These are phyloP conservation scores for Plasmodium ovale DNA, from an alignment of 169 alveolate species.

Conservation along the genomic window DNA sequence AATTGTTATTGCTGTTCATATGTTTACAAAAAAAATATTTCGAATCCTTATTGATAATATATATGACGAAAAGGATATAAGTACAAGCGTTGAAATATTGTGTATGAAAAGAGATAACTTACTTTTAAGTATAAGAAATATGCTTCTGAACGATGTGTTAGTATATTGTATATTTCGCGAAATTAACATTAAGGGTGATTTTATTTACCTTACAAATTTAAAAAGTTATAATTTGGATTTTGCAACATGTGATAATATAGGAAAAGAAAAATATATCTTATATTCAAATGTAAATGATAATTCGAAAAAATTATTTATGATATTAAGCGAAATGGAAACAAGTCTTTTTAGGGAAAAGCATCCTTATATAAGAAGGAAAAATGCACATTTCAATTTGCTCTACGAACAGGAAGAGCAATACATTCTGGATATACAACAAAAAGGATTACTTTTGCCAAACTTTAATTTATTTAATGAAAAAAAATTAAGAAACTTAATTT, in stretches of 20 bases:
- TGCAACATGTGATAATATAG: conserved; percentile 12
- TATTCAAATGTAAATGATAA: conserved; percentile 44
- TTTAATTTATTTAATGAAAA: conserved; percentile 70
- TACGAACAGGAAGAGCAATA: conserved; percentile 22
- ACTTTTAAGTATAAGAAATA: conserved; percentile 52
- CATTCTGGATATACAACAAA: conserved; percentile 23
- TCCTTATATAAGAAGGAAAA: conserved; percentile 74
- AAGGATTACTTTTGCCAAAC: conserved; percentile 35
- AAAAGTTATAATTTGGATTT: conserved; percentile 55
- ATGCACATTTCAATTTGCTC: conserved; percentile 44
- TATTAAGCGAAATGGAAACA: conserved; percentile 63
- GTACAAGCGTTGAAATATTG: conserved; percentile 54
- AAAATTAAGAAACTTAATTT: conserved; percentile 51
- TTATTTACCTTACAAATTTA: conserved; percentile 36
- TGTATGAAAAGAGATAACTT: conserved; percentile 45
- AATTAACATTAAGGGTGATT: conserved; percentile 40
- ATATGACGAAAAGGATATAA: conserved; percentile 28
- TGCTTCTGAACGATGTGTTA: conserved; percentile 58
- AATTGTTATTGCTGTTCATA: conserved; percentile 64
- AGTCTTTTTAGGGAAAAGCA: conserved; percentile 41
- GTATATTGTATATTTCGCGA: conserved; percentile 60
- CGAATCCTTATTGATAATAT: conserved; percentile 17
- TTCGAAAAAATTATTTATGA: conserved; percentile 42
- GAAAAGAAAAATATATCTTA: conserved; percentile 17
- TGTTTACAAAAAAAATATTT: conserved; percentile 57